Evolutionary conservation across 768 basidiomycete genomes (phyloP), one percentile per base, ranked within the genome.

Genomic region (Basidioascus undulatus): DNA sequence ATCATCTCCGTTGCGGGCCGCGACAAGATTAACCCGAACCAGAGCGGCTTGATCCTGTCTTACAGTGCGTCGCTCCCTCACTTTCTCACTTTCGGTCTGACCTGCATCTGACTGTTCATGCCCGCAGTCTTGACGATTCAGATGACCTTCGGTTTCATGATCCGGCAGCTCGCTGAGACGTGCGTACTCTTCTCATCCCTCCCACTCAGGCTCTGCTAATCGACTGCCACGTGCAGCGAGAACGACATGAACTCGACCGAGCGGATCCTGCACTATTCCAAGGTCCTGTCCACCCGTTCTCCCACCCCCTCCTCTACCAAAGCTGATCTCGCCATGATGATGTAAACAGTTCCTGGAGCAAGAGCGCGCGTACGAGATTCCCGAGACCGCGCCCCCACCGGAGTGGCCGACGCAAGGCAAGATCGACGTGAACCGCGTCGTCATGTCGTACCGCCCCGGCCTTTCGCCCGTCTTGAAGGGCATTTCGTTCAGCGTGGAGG

Each of bases 391-490:
- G 47, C 75, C 74, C 0, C 57, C 70, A 0, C 44, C 64, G 3
- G 56, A 65, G 2, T 92, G 86, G 87, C 87, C 87, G 4, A 54
- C 64, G 1, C 52, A 68, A 7, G 87, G 87, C 4, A 60, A 62
- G 19, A 68, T 89, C 44, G 71, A 74, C 50, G 66, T 96, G 50
- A 69, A 71, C 28, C 9, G 28, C 38, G 69, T 87, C 18, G 68
- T 74, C 23, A 64, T 96, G 59, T 70, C 65, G 45, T 92, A 92
- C 54, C 68, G 89, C 21, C 77, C 80, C 0, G 86, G 75, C 42
- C 66, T 94, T n/a, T 81, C 86, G 1, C 60, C 72, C 3, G 84
- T 92, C 6, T 62, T 94, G n/a, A 80, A 76, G 57, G 76, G 76
- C 3, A 56, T 94, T 35, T 69, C 67, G 11, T 68, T 94, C 66